These are phyloP conservation scores for Penicillium maclennaniae DNA, from an alignment of 495 filamentous ascomycete species.

Conservation along the genomic window DNA sequence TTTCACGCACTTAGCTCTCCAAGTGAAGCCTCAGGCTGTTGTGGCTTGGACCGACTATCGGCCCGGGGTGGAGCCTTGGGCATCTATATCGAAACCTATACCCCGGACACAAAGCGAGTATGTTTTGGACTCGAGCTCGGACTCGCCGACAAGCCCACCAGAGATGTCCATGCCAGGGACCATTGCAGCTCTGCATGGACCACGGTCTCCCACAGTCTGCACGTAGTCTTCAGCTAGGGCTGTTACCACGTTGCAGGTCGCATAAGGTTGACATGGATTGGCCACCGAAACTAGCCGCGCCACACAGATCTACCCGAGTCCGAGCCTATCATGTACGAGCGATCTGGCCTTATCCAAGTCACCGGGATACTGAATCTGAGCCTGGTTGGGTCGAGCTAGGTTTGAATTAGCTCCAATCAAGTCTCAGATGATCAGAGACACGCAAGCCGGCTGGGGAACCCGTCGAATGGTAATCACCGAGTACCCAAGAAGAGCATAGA, in stretches of 20 bases:
- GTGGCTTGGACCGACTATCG: not conserved
- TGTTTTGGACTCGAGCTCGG: not conserved
- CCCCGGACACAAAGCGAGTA: not conserved
- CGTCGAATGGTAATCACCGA: not conserved
- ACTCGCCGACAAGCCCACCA: not conserved
- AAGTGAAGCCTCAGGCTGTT: not conserved
- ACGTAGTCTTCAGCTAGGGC: not conserved
- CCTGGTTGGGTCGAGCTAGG: not conserved
- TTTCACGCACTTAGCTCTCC: not conserved
- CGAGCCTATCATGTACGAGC: not conserved
- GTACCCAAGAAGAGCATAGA: not conserved
- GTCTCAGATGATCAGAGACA: not conserved
- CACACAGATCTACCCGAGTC: not conserved
- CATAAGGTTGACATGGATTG: not conserved
- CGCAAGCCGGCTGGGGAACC: not conserved
- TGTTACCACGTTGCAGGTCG: not conserved
- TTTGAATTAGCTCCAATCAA: not conserved
- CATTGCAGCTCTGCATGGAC: not conserved
- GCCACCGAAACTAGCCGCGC: not conserved
- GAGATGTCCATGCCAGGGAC: not conserved
- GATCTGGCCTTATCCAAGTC: not conserved
- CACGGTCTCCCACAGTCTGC: not conserved
- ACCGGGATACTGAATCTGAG: not conserved
- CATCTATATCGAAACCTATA: no score
- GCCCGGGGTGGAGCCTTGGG: not conserved